These are phyloP conservation scores for Fusarium abutilonis DNA, from an alignment of 2,329 filamentous ascomycete species.

Conservation along the genomic window DNA sequence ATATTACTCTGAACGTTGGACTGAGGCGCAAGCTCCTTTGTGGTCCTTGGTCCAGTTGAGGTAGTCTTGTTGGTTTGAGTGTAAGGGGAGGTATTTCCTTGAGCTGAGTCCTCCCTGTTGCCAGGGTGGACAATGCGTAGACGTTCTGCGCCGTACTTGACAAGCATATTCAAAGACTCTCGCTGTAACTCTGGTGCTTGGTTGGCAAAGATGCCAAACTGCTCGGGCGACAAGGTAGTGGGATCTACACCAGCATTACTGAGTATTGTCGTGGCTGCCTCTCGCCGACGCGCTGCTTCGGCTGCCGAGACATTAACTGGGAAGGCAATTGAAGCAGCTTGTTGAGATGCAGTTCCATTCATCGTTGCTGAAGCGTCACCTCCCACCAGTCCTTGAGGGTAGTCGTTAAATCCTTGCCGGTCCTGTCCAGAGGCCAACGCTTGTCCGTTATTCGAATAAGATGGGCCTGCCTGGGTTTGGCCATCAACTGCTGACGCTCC, in stretches of 20 bases:
- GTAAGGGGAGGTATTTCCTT: constrained; percentile 40
- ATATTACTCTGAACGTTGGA: constrained; percentile 25
- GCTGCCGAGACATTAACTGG: constrained; percentile 53
- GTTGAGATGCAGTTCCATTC: constrained; percentile 24
- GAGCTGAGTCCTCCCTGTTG: constrained; percentile 49
- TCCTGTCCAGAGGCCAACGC: constrained; percentile 5
- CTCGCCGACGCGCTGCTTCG: constrained; percentile 61
- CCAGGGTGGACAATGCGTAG: constrained; percentile 66
- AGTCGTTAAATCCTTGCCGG: constrained; percentile 23
- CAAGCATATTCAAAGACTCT: constrained; percentile 65
- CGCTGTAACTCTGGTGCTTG: constrained; percentile 65
- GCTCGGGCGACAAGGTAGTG: constrained; percentile 61
- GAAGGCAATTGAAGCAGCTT: constrained; percentile 29
- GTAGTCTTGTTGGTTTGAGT: constrained; percentile 38
- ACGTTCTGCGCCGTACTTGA: constrained; percentile 66
- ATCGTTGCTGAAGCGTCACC: constrained; percentile 9
- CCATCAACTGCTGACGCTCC: constrained; percentile 10
- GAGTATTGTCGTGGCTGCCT: constrained; percentile 60
- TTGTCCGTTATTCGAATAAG: constrained; percentile 23
- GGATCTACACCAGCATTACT: constrained; percentile 61
- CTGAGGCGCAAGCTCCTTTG: constrained; percentile 47
- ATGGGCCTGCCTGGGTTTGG: constrained; percentile 9
- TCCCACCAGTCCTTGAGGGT: constrained; percentile 32
- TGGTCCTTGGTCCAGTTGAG: constrained; percentile 45
- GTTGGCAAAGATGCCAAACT: constrained; percentile 69